Base-by-base conservation (phyloP, 352 stramenopile genomes). In the Globisporangium iwayamae region DNA sequence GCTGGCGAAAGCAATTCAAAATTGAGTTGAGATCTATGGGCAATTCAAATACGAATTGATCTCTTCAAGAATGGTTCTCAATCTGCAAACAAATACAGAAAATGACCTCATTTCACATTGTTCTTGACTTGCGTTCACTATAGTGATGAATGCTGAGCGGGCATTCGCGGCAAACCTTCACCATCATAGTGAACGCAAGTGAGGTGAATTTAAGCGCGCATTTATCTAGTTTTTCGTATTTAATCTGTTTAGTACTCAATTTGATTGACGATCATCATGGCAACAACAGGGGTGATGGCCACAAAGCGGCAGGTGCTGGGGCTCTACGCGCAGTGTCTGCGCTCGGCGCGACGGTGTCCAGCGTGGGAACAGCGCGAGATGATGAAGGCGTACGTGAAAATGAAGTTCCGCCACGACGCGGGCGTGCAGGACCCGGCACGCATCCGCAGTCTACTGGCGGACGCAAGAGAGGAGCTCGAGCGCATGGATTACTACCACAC, bases 401-500 rank as follows among this genome's bases (percentile, higher is more conserved):
- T 93, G 73, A 93, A 91, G 69, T 94, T 96, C 38, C 79, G 79
- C 2, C 72, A 81, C 47, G 81, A 92, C 60, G 55, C 70, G 56
- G 61, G 48, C 16, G 74, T 76, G 39, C 66, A 75, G 34, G 83
- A 96, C 65, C 68, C 73, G 41, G 75, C 81, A 18, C 78, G 79
- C 14, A 79, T 96, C 46, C 71, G 67, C 36, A 62, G 66, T 22
- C 50, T 94, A 55, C 51, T 96, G 51, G 74, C 69, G 18, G 83
- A 96, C 47, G 83, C 70, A 9, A 69, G 62, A 25, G 87, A 96
- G 66, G 85, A 96, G 62, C 78, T 96, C 22, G 77, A 88, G 39
- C 85, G 79, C 22, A 96, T 96, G 87, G 76, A 94, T 38, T 96
- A 94, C 63, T 96, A 91, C 61, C 87, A 96, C 69, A 88, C 80